Evolutionary conservation across 768 basidiomycete species (phyloP).

Genomic region (Tylopilus sp.): DNA sequence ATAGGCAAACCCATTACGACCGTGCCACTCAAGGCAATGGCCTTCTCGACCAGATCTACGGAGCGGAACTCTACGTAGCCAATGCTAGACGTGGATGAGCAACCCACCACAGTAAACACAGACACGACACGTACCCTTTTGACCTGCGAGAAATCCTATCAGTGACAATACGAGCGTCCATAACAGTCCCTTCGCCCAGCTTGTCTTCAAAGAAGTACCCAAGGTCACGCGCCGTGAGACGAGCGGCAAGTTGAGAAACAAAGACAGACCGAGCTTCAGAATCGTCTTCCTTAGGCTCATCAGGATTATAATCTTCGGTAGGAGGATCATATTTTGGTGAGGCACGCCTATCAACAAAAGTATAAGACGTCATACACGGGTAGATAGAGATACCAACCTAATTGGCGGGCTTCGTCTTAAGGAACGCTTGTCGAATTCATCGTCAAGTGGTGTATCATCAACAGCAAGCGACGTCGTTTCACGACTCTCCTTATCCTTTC

Average conservation of each 20-base stretch:
- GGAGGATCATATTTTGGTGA: constrained; percentile 70
- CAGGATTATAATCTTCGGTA: constrained; percentile 72
- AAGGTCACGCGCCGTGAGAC: constrained; percentile 94
- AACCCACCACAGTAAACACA: background rate
- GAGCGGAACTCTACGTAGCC: constrained; percentile 96
- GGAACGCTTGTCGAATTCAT: constrained; percentile 36
- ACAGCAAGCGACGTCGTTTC: constrained; percentile 38
- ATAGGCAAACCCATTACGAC: constrained; percentile 98
- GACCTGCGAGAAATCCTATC: constrained; percentile 92
- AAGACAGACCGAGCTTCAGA: constrained; percentile 98
- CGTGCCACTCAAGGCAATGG: constrained; percentile 85
- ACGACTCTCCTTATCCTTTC: constrained; percentile 41
- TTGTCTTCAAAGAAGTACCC: constrained; percentile 99
- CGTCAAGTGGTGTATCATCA: constrained; percentile 39
- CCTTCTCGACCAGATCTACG: constrained; percentile 88
- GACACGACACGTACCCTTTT: constrained; percentile 72
- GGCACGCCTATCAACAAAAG: constrained; percentile 45
- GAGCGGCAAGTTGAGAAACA: constrained; percentile 96
- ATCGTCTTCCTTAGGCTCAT: constrained; percentile 92
- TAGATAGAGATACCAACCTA: constrained; percentile 34
- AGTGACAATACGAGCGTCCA: constrained; percentile 95
- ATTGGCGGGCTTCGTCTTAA: constrained; percentile 36
- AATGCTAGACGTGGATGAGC: constrained; percentile 55
- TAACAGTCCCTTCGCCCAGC: constrained; percentile 87
- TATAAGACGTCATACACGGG: constrained; percentile 8